Evolutionary conservation across 106 monocot genomes (phyloP).

Genomic region (Platanthera zijinensis): DNA sequence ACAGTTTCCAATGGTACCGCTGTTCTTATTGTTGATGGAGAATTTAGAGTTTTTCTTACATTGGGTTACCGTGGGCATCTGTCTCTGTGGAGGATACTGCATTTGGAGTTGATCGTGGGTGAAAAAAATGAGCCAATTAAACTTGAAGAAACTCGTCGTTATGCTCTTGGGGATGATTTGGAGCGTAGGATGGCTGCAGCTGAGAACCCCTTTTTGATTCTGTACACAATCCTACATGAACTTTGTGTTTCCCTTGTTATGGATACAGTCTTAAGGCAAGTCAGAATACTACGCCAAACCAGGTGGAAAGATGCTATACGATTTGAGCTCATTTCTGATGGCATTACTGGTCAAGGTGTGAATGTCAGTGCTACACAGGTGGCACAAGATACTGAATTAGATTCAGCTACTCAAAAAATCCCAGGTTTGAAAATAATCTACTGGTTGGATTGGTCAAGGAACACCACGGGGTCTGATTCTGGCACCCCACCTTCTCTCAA

Average conservation of each 20-base stretch:
- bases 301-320: constrained; percentile 96
- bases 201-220: constrained; percentile 73
- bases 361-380: constrained; percentile 33
- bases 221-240: constrained; percentile 89
- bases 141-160: constrained; percentile 79
- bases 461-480: constrained; percentile 27
- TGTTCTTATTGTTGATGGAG: constrained; percentile 68
- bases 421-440: constrained; percentile 88
- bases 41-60: constrained; percentile 86
- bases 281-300: constrained; percentile 66
- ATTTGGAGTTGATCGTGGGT: constrained; percentile 87
- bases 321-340: constrained; percentile 81
- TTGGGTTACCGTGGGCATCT: constrained; percentile 89
- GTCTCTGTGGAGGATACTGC: constrained; percentile 87
- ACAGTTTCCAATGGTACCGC: constrained; percentile 69
- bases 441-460: constrained; percentile 73
- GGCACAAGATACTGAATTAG: constrained; percentile 66
- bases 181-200: constrained; percentile 90
- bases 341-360: constrained; percentile 38
- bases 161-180: constrained; percentile 90
- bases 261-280: constrained; percentile 92
- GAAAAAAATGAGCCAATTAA: constrained; percentile 66
- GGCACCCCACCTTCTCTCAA: constrained; percentile 58
- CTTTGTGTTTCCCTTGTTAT: constrained; percentile 84
- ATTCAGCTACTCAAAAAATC: constrained; percentile 48